Evolutionary conservation across 2,329 filamentous ascomycete species (phyloP), one percentile per base, ranked within the genome.

Genomic region (Nakataea oryzae): DNA sequence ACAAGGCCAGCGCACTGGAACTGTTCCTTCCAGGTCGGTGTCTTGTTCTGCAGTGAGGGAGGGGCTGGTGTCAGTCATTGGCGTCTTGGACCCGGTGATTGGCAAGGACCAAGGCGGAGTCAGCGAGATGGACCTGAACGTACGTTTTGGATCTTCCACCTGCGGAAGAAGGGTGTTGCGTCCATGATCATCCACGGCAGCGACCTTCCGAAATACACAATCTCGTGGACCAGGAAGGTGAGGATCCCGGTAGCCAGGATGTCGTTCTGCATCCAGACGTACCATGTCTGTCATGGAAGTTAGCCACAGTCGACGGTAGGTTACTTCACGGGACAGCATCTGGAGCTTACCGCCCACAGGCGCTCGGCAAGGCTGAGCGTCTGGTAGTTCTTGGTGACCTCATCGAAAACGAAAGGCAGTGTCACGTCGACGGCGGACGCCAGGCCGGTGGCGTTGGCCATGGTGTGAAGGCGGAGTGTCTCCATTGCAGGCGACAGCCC

Each of bases 241-340:
- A 97, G 89, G 79, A 99, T 93, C 64, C 95, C 95, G 3, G 95
- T 99, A 63, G 95, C 95, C 66, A 99, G 86, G 62, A 90, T 88
- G 78, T 99, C 95, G 75, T 99, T 99, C 75, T 96, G 91, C 89
- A 97, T 96, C 83, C 87, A 99, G n/a, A 93, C 84, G 75, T 99
- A 99, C 93, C 92, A 97, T 54, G 91, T 87, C 76, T 86, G 58
- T 26, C 62, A 13, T 41, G 24, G 59, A 32, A 62, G 27, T 60
- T 12, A 60, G 58, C 24, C 9, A 27, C n/a, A n/a, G n/a, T n/a
- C n/a, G n/a, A n/a, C n/a, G n/a, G 41, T 24, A 17, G 6, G 34
- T 26, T 29, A 3, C 14, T 29, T 12, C 5, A 27, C 5, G 28
- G 41, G 24, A 61, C 57, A 59, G 12, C 28, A 47, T 62, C 26